A percentile compares a stretch with the other conserved stretches of the same genome.
Conservation (phyloP, 345 rosid genomes). For the Boechera divaricarpa region DNA sequence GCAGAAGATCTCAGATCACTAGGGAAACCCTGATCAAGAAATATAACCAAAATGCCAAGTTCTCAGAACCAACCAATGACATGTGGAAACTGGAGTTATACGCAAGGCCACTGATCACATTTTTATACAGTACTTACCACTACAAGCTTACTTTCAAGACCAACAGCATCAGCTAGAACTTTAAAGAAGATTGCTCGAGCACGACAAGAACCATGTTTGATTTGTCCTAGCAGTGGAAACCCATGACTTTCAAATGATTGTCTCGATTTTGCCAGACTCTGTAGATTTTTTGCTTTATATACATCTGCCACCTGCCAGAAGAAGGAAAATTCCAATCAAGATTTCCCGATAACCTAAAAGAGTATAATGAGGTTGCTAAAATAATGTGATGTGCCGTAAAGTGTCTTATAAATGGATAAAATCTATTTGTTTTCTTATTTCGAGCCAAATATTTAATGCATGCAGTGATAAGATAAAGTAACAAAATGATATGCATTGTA, state of each 20-base stretch:
- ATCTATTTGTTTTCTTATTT: neutral
- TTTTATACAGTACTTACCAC: conserved; percentile 61
- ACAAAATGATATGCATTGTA: conserved; percentile 1
- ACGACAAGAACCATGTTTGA: conserved; percentile 75
- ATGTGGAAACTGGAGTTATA: neutral
- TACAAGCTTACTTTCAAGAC: conserved; percentile 74
- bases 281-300: conserved; percentile 55
- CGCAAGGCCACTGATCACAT: neutral
- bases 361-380: neutral
- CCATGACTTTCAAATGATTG: conserved; percentile 52
- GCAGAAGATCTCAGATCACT: conserved; percentile 61
- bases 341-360: neutral
- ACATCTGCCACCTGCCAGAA: conserved; percentile 61
- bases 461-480: conserved; percentile 8
- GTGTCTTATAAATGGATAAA: neutral
- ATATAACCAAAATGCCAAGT: neutral
- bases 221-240: conserved; percentile 76
- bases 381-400: neutral
- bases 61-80: conserved; percentile 8
- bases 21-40: conserved; percentile 67
- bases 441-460: conserved; percentile 17
- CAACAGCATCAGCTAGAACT: conserved; percentile 82
- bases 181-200: conserved; percentile 85
- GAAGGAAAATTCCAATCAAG: neutral
- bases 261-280: conserved; percentile 63